Base-by-base conservation (phyloP, 2,329 filamentous ascomycete species). In the Penicillium sclerotiorum region DNA sequence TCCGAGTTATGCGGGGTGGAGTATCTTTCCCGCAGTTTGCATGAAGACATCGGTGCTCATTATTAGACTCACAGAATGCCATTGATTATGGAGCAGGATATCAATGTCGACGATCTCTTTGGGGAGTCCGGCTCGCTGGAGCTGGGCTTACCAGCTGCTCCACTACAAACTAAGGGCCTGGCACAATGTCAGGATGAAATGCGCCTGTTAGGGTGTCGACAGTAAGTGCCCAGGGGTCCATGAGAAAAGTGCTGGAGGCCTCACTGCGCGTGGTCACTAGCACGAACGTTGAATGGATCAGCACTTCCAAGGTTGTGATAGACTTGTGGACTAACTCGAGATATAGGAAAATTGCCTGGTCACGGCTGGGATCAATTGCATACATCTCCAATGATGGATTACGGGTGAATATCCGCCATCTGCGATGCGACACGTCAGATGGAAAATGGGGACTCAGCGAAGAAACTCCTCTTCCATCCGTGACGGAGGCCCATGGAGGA, bases 321-420 rank as follows among this genome's bases (percentile, higher is more conserved):
- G n/a, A 28, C 3, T 28, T 9, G 9, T 38, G 18, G 2, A 39
- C 56, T 68, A 43, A 70, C 66, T 53, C 60, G 48, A 18, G 5
- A 9, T 40, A 37, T 60, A 95, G 91, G 67, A 84, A 84, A 57
- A 81, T 96, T 46, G 85, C 88, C 23, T 97, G 93, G 92, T 96
- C 93, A 9, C 91, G 86, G 62, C 82, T 85, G 53, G 93, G 93
- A 36, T 90, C 87, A 52, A 89, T 97, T 58, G 92, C 92, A 22
- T 87, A 86, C 46, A 87, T 97, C 58, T 82, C 86, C 17, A 74
- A 82, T 13, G 87, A 92, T 70, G 88, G 89, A 22, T 80, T 80
- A 40, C 80, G 78, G 12, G 75, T 96, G 45, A 84, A 88, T 64
- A 78, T 95, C 38, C 84, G 86, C 51, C 86, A 89, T 65, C 78